Percentiles rank a stretch among this genome's conserved stretches.
These are phyloP conservation scores for Penicillium concentricum DNA, from an alignment of 2,329 filamentous ascomycete genomes.

Conservation along the genomic window DNA sequence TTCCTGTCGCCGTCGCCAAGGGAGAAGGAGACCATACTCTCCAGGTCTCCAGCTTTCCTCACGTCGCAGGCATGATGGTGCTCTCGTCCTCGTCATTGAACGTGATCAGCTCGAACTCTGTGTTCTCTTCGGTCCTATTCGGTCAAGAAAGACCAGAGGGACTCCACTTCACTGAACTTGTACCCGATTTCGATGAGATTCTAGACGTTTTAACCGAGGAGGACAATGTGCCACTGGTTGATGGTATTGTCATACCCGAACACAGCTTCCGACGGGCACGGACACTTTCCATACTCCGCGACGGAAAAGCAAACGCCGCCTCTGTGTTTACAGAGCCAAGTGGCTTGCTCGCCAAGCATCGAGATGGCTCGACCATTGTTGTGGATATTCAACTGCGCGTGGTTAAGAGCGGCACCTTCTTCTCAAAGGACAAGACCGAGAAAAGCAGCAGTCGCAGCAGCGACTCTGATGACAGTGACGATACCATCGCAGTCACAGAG, in stretches of 20 bases:
- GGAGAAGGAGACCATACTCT: slow-evolving; percentile 68
- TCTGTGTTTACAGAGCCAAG: slow-evolving; percentile 79
- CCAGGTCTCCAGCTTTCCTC: slow-evolving; percentile 88
- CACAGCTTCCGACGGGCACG: slow-evolving; percentile 90
- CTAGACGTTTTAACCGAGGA: slow-evolving; percentile 79
- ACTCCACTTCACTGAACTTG: slow-evolving; percentile 72
- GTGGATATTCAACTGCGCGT: slow-evolving; percentile 97
- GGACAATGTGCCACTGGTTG: slow-evolving; percentile 76
- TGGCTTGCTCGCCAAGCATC: slow-evolving; percentile 80
- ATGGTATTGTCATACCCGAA: slow-evolving; percentile 96
- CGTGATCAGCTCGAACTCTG: slow-evolving; percentile 90
- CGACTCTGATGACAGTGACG: slow-evolving; percentile 47
- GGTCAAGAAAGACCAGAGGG: slow-evolving; percentile 83
- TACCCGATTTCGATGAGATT: slow-evolving; percentile 84
- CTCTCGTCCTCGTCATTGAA: slow-evolving; percentile 74
- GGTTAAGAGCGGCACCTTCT: slow-evolving; percentile 79
- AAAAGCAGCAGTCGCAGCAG: slow-evolving; percentile 64
- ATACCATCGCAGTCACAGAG: slow-evolving; percentile 60
- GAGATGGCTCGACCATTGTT: slow-evolving; percentile 87
- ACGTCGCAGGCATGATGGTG: slow-evolving; percentile 96
- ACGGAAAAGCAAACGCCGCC: slow-evolving; percentile 76
- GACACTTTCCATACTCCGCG: slow-evolving; percentile 76
- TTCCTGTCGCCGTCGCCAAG: slow-evolving; percentile 79
- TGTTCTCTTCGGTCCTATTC: slow-evolving; percentile 90
- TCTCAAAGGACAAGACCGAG: slow-evolving; percentile 58